A percentile compares a stretch with the other conserved stretches of the same genome.
Conservation (phyloP, 2,329 filamentous ascomycete genomes). For the Cladosporium phlei region DNA sequence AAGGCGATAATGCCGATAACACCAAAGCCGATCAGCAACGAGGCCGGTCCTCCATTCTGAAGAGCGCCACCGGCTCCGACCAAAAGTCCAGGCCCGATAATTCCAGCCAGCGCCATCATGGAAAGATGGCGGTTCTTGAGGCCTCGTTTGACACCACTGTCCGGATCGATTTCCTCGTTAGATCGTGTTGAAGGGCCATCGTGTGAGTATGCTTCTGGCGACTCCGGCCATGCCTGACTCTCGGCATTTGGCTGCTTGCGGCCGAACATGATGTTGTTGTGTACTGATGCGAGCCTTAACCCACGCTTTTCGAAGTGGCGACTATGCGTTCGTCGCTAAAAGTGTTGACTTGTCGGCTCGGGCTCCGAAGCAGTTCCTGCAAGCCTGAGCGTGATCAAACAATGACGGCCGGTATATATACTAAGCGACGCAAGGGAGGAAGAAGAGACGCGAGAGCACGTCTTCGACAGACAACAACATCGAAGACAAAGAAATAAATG, state of each 20-base stretch:
- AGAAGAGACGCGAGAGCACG: neutral
- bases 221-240: conserved; percentile 7
- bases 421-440: neutral
- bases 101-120: conserved; percentile 51
- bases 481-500: neutral
- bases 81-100: conserved; percentile 61
- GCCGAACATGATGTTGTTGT: conserved; percentile 2
- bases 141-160: conserved; percentile 63
- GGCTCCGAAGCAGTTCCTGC: neutral
- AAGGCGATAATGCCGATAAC: conserved; percentile 65
- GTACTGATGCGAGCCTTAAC: neutral
- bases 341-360: neutral
- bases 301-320: conserved; percentile 3
- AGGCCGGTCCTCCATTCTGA: conserved; percentile 63
- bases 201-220: conserved; percentile 1
- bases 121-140: conserved; percentile 63
- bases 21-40: conserved; percentile 67
- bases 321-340: neutral
- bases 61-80: conserved; percentile 68
- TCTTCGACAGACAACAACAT: neutral
- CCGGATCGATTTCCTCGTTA: conserved; percentile 28
- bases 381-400: neutral
- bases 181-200: neutral
- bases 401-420: neutral
- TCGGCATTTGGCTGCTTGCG: conserved; percentile 6